phyloP scores from a whole-genome alignment of 345 rosid species.

The Ceriops tagal region DNA sequence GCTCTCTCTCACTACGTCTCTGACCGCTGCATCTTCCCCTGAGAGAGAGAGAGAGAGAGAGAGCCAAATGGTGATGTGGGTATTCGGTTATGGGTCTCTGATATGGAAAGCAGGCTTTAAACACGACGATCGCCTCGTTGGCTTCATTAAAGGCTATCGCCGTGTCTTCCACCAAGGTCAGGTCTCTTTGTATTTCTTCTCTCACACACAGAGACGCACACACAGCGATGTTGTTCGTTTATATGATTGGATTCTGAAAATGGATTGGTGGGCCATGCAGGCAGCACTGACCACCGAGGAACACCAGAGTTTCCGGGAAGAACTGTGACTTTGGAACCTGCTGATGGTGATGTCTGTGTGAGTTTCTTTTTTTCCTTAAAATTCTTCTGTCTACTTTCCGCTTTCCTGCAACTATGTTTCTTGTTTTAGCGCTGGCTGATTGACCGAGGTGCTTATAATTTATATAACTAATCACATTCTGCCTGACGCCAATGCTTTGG shows the following conservation, averaged over 20 bases:
- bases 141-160: conserved; percentile 76
- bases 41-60: not conserved
- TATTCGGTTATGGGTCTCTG: conserved; percentile 82
- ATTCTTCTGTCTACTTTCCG: not conserved
- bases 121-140: conserved; percentile 66
- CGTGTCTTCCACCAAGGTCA: conserved; percentile 85
- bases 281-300: conserved; percentile 94
- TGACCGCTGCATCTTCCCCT: not conserved
- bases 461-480: not conserved
- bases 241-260: too few species aligned
- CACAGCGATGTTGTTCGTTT: too few species aligned
- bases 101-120: conserved; percentile 85
- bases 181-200: not conserved
- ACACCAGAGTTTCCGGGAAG: conserved; percentile 81
- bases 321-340: conserved; percentile 76
- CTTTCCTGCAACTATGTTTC: not conserved
- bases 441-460: not conserved
- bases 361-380: conserved; percentile 11
- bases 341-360: conserved; percentile 71
- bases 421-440: not conserved
- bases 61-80: conserved; percentile 71
- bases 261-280: conserved; percentile 21
- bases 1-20: not conserved
- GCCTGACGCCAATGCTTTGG: too few species aligned
- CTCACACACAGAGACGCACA: too few species aligned